phyloP scores from a whole-genome alignment of 202 grass and related monocot species.

The Setaria viridis region DNA sequence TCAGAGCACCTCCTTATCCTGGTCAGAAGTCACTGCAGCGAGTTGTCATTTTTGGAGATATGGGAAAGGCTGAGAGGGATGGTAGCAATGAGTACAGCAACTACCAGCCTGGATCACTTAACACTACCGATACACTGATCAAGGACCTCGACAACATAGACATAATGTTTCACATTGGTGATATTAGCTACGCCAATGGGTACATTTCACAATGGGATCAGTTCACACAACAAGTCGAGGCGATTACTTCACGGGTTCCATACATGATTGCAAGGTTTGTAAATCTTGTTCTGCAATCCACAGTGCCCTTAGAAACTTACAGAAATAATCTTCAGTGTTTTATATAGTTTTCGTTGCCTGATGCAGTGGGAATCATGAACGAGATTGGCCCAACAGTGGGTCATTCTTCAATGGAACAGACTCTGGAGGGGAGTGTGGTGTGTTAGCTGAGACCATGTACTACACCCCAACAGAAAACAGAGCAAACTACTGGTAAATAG shows the following conservation, averaged over 20 bases:
- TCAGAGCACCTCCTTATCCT: slow-evolving; percentile 81
- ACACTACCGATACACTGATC: slow-evolving; percentile 76
- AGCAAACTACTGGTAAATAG: slow-evolving; percentile 74
- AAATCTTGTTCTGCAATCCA: background rate
- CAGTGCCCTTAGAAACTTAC: background rate
- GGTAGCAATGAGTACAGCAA: slow-evolving; percentile 84
- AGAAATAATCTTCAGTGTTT: background rate
- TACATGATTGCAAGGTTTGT: slow-evolving; percentile 89
- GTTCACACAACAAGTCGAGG: slow-evolving; percentile 86
- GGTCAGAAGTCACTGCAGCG: slow-evolving; percentile 81
- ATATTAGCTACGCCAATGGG: slow-evolving; percentile 86
- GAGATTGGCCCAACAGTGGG: slow-evolving; percentile 79
- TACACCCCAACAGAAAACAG: slow-evolving; percentile 78
- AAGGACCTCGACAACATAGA: slow-evolving; percentile 87
- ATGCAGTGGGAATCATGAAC: slow-evolving; percentile 89
- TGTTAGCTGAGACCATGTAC: slow-evolving; percentile 83
- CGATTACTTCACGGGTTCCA: slow-evolving; percentile 81
- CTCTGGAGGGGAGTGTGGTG: slow-evolving; percentile 89
- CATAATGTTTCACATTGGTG: slow-evolving; percentile 87
- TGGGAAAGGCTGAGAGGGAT: slow-evolving; percentile 97
- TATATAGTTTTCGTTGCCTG: background rate
- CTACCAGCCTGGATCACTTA: slow-evolving; percentile 83
- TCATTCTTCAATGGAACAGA: slow-evolving; percentile 73
- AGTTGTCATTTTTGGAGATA: slow-evolving; percentile 91
- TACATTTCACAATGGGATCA: slow-evolving; percentile 97